Conservation (phyloP, 2,329 filamentous ascomycete species). For the Microcyclospora pomicola region DNA sequence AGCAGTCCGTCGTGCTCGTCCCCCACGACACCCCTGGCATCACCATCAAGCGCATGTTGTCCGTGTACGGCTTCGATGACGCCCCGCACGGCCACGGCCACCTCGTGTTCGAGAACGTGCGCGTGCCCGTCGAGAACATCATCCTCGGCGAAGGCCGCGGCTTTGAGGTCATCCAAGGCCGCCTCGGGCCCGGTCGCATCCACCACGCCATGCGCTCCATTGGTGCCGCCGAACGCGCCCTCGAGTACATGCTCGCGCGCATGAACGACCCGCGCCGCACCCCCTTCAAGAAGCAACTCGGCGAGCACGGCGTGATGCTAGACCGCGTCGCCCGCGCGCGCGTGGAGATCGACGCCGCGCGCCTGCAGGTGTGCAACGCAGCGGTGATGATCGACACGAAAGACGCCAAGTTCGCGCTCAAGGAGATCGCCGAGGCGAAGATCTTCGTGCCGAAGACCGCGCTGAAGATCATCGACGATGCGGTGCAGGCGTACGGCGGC, state of each 20-base stretch:
- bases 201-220: conserved; percentile 96
- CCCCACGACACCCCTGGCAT: conserved; percentile 69
- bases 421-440: conserved; percentile 92
- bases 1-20: conserved; percentile 88
- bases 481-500: conserved; percentile 82
- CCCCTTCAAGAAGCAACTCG: conserved; percentile 76
- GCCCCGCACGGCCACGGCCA: conserved; percentile 97
- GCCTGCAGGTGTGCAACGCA: conserved; percentile 82
- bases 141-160: conserved; percentile 86
- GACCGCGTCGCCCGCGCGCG: conserved; percentile 88
- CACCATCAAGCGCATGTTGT: conserved; percentile 86
- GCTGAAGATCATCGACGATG: conserved; percentile 80
- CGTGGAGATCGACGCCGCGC: conserved; percentile 84
- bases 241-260: conserved; percentile 89
- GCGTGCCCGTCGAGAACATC: conserved; percentile 70
- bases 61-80: conserved; percentile 91
- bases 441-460: conserved; percentile 73
- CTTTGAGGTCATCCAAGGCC: conserved; percentile 97
- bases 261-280: conserved; percentile 87
- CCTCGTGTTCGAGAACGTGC: conserved; percentile 76
- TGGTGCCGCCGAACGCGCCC: conserved; percentile 74
- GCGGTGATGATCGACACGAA: conserved; percentile 86
- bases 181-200: conserved; percentile 87
- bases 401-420: conserved; percentile 77
- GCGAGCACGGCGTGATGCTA: conserved; percentile 84